Evolutionary conservation across 2,329 filamentous ascomycete genomes (phyloP).

Genomic region (Fusarium mexicanum): DNA sequence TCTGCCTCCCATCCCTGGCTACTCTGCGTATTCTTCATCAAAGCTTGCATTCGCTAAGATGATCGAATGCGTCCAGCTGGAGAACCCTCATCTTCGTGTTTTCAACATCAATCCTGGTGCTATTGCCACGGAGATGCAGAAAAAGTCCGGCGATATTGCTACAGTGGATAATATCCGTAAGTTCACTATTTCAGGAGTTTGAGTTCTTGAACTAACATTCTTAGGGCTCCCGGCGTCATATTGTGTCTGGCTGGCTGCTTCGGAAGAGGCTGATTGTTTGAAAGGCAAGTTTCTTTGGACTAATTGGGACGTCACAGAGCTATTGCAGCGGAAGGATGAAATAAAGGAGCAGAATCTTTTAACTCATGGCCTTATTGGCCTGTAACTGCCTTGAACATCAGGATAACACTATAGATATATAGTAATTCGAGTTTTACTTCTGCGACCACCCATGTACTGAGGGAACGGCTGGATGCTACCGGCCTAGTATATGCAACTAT

Average conservation of each 20-base stretch:
- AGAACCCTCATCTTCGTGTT: background rate
- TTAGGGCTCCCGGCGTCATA: background rate
- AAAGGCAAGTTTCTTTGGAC: constrained; percentile 5
- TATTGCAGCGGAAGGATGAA: background rate
- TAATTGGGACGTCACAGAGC: constrained; percentile 1
- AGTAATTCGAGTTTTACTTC: background rate
- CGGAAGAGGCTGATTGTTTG: background rate
- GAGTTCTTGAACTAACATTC: background rate
- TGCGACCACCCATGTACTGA: rapidly evolving
- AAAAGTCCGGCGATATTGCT: background rate
- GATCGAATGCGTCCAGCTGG: background rate
- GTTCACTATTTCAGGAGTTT: rapidly evolving
- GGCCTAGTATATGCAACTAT: too few species aligned
- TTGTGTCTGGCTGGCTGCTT: constrained; percentile 1
- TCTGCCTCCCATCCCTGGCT: background rate
- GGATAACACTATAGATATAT: background rate
- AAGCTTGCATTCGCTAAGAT: constrained; percentile 7
- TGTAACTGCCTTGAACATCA: background rate
- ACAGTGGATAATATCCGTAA: background rate
- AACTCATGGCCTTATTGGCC: background rate
- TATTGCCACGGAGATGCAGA: constrained; percentile 3
- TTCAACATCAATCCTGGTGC: constrained; percentile 6
- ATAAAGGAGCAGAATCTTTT: background rate
- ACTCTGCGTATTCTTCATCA: background rate
- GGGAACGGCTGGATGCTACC: background rate